Evolutionary conservation across 441 rosid species (phyloP).

Genomic region (Bruguiera hainesii): DNA sequence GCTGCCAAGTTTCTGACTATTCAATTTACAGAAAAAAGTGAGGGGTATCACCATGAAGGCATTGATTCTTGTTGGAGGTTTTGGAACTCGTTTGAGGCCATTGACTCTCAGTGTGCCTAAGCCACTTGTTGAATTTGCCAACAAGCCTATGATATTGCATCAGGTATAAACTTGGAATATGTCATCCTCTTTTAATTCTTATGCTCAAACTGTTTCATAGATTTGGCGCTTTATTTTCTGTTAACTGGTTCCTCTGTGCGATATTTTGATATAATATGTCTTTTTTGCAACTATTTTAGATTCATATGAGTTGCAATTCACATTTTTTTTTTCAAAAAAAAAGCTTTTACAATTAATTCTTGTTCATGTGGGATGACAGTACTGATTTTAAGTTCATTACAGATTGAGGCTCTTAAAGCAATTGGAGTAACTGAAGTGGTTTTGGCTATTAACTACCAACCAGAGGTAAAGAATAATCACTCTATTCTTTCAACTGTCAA

Average conservation of each 20-base stretch:
- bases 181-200: slow-evolving; percentile 1
- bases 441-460: slow-evolving; percentile 94
- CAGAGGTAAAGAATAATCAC: slow-evolving; percentile 50
- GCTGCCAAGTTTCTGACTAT: slow-evolving; percentile 21
- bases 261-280: neutral
- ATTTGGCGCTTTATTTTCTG: too few species aligned
- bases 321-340: neutral
- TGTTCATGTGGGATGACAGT: too few species aligned
- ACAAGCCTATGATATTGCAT: slow-evolving; percentile 97
- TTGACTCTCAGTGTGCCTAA: slow-evolving; percentile 94
- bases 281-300: slow-evolving; percentile 8
- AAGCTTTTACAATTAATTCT: neutral
- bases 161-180: slow-evolving; percentile 49
- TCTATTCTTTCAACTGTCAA: neutral
- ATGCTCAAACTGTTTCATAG: neutral
- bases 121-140: slow-evolving; percentile 96
- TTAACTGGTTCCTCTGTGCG: neutral
- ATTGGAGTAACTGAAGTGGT: slow-evolving; percentile 94
- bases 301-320: slow-evolving; percentile 2
- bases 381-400: slow-evolving; percentile 19
- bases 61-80: slow-evolving; percentile 96
- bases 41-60: slow-evolving; percentile 79
- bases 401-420: slow-evolving; percentile 96
- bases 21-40: slow-evolving; percentile 39
- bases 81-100: slow-evolving; percentile 96